Conservation (phyloP, 2,329 filamentous ascomycete species). For the Pseudopyricularia javanii region DNA sequence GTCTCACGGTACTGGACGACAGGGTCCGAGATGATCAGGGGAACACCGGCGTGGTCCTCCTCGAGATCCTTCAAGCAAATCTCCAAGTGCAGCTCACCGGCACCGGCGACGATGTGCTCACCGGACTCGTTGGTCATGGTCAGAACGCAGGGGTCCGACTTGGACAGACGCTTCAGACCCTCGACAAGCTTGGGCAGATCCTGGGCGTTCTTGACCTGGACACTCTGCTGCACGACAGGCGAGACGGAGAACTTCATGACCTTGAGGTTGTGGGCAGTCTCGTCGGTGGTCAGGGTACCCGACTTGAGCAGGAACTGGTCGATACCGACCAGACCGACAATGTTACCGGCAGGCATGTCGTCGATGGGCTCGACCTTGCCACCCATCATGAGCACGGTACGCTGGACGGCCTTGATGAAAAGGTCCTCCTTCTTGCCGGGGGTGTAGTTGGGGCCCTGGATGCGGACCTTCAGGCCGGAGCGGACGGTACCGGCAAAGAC, state of each 20-base stretch:
- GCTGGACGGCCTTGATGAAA: slow-evolving; percentile 98
- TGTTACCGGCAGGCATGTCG: slow-evolving; percentile 98
- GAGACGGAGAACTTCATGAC: slow-evolving; percentile 99
- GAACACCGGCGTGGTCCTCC: slow-evolving; percentile 97
- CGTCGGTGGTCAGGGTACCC: slow-evolving; percentile 94
- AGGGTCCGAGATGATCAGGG: slow-evolving; percentile 93
- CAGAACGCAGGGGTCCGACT: slow-evolving; percentile 98
- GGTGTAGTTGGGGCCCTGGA: slow-evolving; percentile 97
- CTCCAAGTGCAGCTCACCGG: slow-evolving; percentile 98
- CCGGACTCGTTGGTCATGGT: slow-evolving; percentile 81
- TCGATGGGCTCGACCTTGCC: slow-evolving; percentile 96
- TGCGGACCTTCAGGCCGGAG: slow-evolving; percentile 98
- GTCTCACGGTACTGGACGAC: slow-evolving; percentile 99
- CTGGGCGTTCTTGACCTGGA: slow-evolving; percentile 99
- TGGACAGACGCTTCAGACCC: slow-evolving; percentile 99
- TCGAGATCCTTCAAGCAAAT: slow-evolving; percentile 99
- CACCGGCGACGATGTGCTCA: slow-evolving; percentile 98
- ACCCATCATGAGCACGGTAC: slow-evolving; percentile 99
- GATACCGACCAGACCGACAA: slow-evolving; percentile 97
- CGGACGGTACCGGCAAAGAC: slow-evolving; percentile 98
- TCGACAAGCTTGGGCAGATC: slow-evolving; percentile 99
- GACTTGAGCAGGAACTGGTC: slow-evolving; percentile 99
- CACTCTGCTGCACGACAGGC: slow-evolving; percentile 94
- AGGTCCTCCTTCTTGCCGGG: slow-evolving; percentile 98
- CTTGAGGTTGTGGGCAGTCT: slow-evolving; percentile 99